A percentile compares a stretch with the other conserved stretches of the same genome.
Conservation (phyloP, 768 basidiomycete genomes). For the Lentinus tigrinus region DNA sequence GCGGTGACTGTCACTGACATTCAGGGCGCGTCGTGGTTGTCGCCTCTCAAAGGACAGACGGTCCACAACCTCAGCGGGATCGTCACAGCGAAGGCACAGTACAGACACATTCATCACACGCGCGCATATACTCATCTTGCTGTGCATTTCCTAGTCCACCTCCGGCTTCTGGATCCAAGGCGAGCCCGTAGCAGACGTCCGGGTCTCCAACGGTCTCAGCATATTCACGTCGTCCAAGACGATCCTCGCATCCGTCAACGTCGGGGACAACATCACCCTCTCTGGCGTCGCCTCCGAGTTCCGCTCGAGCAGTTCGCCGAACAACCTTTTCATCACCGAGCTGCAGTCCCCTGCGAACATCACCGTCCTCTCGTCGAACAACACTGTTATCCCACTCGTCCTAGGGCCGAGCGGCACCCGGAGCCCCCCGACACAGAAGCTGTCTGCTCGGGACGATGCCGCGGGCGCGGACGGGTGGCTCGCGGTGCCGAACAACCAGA, state of each 20-base stretch:
- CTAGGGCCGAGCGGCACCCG: conserved; percentile 44
- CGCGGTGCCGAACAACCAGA: conserved; percentile 53
- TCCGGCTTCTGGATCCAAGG: conserved; percentile 50
- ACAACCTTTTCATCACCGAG: conserved; percentile 50
- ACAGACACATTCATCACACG: neutral
- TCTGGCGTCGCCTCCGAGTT: conserved; percentile 49
- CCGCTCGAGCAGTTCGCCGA: conserved; percentile 40
- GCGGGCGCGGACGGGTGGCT: conserved; percentile 52
- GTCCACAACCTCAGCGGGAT: conserved; percentile 27
- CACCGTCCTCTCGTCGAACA: conserved; percentile 43
- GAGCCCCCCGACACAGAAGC: conserved; percentile 48
- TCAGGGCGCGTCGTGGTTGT: conserved; percentile 29
- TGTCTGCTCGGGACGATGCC: conserved; percentile 45
- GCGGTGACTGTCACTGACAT: conserved; percentile 27
- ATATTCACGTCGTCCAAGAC: conserved; percentile 47
- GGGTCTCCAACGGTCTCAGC: conserved; percentile 49
- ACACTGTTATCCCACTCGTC: conserved; percentile 47
- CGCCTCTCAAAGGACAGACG: conserved; percentile 27
- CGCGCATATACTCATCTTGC: neutral
- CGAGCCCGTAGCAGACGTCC: conserved; percentile 37
- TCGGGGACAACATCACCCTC: conserved; percentile 50
- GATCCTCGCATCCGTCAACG: conserved; percentile 33
- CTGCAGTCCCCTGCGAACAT: conserved; percentile 48
- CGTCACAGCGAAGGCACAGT: conserved; percentile 25
- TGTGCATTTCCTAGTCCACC: conserved; percentile 19